These are phyloP conservation scores for Brasenia schreberi DNA, from an alignment of 164 flowering plant genomes.

Conservation along the genomic window DNA sequence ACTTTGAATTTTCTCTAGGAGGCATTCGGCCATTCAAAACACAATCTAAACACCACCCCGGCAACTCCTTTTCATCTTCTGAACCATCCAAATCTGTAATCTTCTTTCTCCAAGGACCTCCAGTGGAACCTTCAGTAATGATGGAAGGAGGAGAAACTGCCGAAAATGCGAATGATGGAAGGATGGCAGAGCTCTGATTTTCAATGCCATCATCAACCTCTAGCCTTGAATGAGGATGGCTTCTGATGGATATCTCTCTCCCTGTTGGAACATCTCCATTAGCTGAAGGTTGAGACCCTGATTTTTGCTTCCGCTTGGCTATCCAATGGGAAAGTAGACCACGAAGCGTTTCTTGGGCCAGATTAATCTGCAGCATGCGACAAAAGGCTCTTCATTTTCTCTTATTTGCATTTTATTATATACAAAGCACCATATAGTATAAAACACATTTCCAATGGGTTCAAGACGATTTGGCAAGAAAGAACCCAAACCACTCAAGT, in stretches of 20 bases:
- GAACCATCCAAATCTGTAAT: constrained; percentile 84
- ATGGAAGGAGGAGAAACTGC: constrained; percentile 77
- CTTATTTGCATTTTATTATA: no score
- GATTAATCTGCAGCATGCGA: constrained; percentile 56
- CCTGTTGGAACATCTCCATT: constrained; percentile 66
- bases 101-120: constrained; percentile 98
- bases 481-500: no score
- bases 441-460: no score
- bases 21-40: constrained; percentile 82
- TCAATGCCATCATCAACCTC: constrained; percentile 70
- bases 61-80: constrained; percentile 92
- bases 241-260: constrained; percentile 42
- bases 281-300: constrained; percentile 46
- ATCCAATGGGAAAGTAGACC: constrained; percentile 81
- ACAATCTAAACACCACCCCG: constrained; percentile 95
- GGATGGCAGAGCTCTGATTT: constrained; percentile 48
- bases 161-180: constrained; percentile 88
- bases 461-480: no score
- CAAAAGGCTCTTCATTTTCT: no score
- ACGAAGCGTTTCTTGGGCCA: constrained; percentile 94
- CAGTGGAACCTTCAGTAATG: constrained; percentile 94
- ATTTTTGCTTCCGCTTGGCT: constrained; percentile 54
- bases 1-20: constrained; percentile 91
- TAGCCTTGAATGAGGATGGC: constrained; percentile 43
- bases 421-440: no score